These are phyloP conservation scores for Bretschneidera sinensis DNA, from an alignment of 345 rosid genomes.

Conservation along the genomic window DNA sequence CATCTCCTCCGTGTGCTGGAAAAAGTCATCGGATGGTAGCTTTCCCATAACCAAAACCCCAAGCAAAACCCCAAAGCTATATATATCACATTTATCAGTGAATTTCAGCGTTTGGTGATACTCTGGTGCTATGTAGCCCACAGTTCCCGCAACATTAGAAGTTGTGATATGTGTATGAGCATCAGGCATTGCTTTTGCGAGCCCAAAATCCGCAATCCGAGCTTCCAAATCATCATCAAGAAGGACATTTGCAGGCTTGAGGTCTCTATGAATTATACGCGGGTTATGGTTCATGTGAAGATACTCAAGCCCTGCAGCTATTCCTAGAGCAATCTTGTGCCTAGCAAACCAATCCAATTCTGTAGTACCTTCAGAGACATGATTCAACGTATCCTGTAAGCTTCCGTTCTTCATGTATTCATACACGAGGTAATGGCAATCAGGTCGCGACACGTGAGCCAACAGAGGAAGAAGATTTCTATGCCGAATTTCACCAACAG, in stretches of 20 bases:
- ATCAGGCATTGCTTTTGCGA: conserved; percentile 78
- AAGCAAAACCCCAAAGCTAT: conserved; percentile 76
- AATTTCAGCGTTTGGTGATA: conserved; percentile 81
- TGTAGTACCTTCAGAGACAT: conserved; percentile 37
- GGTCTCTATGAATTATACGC: conserved; percentile 75
- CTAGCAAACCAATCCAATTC: conserved; percentile 70
- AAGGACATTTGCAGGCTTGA: conserved; percentile 85
- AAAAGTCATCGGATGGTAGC: conserved; percentile 83
- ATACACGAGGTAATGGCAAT: conserved; percentile 75
- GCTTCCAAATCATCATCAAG: conserved; percentile 94
- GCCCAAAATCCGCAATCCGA: conserved; percentile 83
- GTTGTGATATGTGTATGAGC: conserved; percentile 57
- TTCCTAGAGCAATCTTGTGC: conserved; percentile 66
- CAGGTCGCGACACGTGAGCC: conserved; percentile 71
- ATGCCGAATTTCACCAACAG: conserved; percentile 82
- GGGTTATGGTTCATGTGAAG: conserved; percentile 70
- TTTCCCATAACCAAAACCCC: conserved; percentile 74
- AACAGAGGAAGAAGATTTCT: conserved; percentile 71
- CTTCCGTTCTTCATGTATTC: conserved; percentile 96
- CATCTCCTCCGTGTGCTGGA: conserved; percentile 66
- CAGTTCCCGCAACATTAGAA: conserved; percentile 70
- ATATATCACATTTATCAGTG: conserved; percentile 85
- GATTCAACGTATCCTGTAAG: conserved; percentile 49
- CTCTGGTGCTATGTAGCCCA: conserved; percentile 91
- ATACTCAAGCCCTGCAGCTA: conserved; percentile 86